phyloP scores from a whole-genome alignment of 148 eudicot genomes.

The Rhododendron molle region DNA sequence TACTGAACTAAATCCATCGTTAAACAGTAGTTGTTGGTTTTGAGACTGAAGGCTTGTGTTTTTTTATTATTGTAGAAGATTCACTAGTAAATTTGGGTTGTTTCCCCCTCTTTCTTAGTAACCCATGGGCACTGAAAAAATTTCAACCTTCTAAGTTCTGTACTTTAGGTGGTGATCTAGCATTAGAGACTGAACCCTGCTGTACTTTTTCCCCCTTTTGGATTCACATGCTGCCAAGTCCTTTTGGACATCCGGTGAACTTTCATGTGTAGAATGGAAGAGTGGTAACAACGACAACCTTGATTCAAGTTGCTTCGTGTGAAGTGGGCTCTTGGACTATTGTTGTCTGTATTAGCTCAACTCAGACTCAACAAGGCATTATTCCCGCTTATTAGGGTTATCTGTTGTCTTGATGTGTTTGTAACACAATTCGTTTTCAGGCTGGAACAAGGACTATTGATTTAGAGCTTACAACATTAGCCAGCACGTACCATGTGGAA shows the following conservation, averaged over 20 bases:
- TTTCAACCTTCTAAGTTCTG: neutral
- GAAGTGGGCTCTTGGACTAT: neutral
- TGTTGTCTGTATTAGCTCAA: neutral
- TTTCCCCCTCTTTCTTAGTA: neutral
- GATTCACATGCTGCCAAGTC: neutral
- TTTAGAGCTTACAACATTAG: slow-evolving; percentile 81
- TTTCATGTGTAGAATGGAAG: neutral
- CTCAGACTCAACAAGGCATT: neutral
- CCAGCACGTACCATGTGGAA: slow-evolving; percentile 91
- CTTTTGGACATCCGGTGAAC: neutral
- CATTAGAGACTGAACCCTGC: neutral
- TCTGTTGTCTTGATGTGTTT: neutral
- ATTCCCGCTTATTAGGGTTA: neutral
- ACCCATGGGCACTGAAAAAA: neutral
- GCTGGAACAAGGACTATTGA: slow-evolving; percentile 89
- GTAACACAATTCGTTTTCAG: slow-evolving; percentile 28
- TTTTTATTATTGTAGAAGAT: neutral
- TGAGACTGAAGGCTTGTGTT: neutral
- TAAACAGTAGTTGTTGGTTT: neutral
- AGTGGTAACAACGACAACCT: neutral
- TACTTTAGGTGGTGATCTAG: neutral
- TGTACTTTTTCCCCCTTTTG: neutral
- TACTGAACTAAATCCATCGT: neutral
- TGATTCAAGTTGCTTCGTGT: neutral
- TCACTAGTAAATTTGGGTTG: neutral